A percentile compares a stretch with the other conserved stretches of the same genome.
Evolutionary conservation across 164 flowering plant species (phyloP).

Genomic region (Nymphaea thermarum): DNA sequence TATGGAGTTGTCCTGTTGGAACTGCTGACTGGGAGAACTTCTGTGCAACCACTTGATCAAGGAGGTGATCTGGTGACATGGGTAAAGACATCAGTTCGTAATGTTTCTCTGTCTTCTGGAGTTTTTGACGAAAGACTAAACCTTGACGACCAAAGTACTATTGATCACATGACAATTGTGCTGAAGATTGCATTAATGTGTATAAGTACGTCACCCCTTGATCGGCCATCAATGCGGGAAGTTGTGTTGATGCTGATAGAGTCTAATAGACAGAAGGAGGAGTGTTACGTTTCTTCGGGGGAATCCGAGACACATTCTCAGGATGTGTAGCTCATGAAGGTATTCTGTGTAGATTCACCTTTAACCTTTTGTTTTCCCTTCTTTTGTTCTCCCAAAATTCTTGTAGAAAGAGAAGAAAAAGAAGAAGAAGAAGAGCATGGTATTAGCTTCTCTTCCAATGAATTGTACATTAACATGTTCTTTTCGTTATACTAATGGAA

Average conservation of each 20-base stretch:
- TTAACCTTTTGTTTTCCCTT: not conserved
- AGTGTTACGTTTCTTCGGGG: not conserved
- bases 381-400: not conserved
- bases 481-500: no score
- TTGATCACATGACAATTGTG: conserved; percentile 34
- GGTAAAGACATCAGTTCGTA: conserved; percentile 32
- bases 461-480: not conserved
- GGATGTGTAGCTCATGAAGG: not conserved
- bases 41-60: conserved; percentile 44
- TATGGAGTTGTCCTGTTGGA: conserved; percentile 53
- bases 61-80: conserved; percentile 48
- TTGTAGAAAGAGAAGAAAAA: not conserved
- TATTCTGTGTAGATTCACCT: no score
- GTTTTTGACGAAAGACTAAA: conserved; percentile 31
- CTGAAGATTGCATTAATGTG: conserved; percentile 51
- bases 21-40: conserved; percentile 39
- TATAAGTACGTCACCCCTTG: conserved; percentile 34
- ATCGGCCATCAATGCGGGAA: conserved; percentile 56
- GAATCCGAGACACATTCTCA: not conserved
- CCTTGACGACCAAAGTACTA: conserved; percentile 15
- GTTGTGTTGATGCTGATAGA: conserved; percentile 48
- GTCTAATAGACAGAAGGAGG: conserved; percentile 17
- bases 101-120: conserved; percentile 9
- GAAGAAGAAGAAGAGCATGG: not conserved
- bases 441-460: not conserved